phyloP scores from a whole-genome alignment of 225 moss, liverwort and hornwort species.

The Pseudisothecium myosuroides region DNA sequence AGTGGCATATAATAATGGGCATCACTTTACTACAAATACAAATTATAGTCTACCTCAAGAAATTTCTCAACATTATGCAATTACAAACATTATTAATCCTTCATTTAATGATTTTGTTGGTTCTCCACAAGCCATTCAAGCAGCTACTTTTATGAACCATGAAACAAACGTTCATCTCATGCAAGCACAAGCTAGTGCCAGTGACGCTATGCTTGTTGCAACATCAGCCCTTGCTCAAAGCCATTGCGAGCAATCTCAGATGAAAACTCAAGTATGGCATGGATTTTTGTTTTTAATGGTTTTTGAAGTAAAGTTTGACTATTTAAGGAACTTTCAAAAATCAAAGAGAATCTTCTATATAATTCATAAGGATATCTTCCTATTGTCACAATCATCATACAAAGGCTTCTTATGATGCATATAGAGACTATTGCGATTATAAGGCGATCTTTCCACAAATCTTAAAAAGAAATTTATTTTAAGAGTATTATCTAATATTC shows the following conservation, averaged over 20 bases:
- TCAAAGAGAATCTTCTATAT: accelerated
- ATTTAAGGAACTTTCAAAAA: neutral
- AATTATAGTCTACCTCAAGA: neutral
- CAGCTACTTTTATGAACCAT: neutral
- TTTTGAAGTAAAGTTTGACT: neutral
- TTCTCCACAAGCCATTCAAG: neutral
- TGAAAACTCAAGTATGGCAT: neutral
- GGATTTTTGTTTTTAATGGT: neutral
- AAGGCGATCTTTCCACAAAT: neutral
- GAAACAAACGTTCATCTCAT: neutral
- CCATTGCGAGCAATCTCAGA: accelerated
- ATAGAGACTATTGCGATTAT: neutral
- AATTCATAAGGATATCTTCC: neutral
- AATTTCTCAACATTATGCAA: neutral
- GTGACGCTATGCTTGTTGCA: neutral
- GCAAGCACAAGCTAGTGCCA: neutral
- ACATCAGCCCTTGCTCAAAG: neutral
- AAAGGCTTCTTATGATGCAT: neutral
- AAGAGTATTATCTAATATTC: neutral
- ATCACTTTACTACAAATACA: neutral
- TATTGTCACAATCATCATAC: neutral
- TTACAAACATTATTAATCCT: neutral
- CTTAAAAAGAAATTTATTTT: neutral
- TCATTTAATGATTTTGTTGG: neutral
- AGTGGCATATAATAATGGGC: neutral